Conservation (phyloP, 1,284 basidiomycete genomes). For the Puccinia coronata region DNA sequence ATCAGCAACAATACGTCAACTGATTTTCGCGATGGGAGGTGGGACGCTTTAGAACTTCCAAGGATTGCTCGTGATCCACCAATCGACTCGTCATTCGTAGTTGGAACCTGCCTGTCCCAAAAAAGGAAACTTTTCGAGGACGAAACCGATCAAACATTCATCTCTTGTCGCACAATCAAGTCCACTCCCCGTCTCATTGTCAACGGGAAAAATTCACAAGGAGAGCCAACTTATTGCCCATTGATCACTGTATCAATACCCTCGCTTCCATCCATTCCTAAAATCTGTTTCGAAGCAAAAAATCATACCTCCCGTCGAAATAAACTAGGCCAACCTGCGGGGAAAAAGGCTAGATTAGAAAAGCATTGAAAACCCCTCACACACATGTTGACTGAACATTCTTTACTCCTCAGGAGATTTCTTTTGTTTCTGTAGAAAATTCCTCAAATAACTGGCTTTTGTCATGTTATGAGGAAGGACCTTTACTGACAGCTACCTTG, state of each 20-base stretch:
- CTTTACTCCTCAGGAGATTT: not conserved
- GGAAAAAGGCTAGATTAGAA: not conserved
- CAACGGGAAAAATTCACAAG: not conserved
- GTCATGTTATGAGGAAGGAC: not conserved
- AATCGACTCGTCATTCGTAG: not conserved
- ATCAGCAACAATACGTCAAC: not conserved
- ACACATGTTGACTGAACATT: not conserved
- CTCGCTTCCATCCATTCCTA: not conserved
- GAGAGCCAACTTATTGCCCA: not conserved
- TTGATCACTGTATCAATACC: slow-evolving; percentile 18
- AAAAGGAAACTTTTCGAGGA: slow-evolving; percentile 1
- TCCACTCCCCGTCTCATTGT: not conserved
- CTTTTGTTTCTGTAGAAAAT: not conserved
- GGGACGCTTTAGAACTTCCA: not conserved
- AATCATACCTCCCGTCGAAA: not conserved
- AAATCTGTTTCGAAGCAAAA: slow-evolving; percentile 11
- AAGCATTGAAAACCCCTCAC: not conserved
- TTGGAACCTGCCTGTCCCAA: not conserved
- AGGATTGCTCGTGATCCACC: not conserved
- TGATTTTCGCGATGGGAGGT: not conserved
- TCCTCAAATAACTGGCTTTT: not conserved
- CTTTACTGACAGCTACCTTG: not conserved
- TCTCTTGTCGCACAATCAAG: slow-evolving; percentile 22
- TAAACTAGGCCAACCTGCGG: not conserved
- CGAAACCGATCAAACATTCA: not conserved